phyloP scores from a whole-genome alignment of 169 alveolate genomes.

The Amoebophrya sp. region DNA sequence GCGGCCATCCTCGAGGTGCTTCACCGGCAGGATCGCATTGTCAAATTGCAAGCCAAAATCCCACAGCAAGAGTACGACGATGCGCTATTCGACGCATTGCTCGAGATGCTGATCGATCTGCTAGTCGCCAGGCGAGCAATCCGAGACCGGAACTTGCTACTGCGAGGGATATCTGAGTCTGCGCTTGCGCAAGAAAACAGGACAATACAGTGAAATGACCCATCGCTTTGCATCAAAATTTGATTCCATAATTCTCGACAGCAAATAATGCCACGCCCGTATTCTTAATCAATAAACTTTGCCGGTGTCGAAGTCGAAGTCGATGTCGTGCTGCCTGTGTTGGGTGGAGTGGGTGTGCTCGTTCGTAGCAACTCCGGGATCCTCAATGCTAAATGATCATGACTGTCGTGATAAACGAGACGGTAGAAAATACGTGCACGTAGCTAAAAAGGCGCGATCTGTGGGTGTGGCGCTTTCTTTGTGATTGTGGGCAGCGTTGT shows the following conservation, averaged over 20 bases:
- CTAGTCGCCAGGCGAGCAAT: background rate
- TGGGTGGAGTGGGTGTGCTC: too few species aligned
- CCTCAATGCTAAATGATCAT: too few species aligned
- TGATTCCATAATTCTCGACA: background rate
- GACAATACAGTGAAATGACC: background rate
- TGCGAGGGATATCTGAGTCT: background rate
- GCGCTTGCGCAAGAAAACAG: background rate
- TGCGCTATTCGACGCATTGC: background rate
- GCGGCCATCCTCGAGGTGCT: background rate
- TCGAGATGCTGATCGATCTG: background rate
- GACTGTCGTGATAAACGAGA: too few species aligned
- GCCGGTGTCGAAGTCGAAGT: too few species aligned
- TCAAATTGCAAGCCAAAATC: background rate
- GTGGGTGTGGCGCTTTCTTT: too few species aligned
- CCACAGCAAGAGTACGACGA: background rate
- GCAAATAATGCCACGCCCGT: background rate
- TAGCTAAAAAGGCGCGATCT: too few species aligned
- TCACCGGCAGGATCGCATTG: background rate
- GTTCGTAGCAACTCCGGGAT: too few species aligned
- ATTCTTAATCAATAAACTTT: too few species aligned
- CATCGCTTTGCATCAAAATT: background rate
- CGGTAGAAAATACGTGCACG: too few species aligned
- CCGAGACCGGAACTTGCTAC: background rate
- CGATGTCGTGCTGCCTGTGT: too few species aligned
- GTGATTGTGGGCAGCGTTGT: too few species aligned